Percentiles rank a stretch among this genome's conserved stretches.
phyloP scores from a whole-genome alignment of 2,329 filamentous ascomycete genomes.

The Cercospora sesami region DNA sequence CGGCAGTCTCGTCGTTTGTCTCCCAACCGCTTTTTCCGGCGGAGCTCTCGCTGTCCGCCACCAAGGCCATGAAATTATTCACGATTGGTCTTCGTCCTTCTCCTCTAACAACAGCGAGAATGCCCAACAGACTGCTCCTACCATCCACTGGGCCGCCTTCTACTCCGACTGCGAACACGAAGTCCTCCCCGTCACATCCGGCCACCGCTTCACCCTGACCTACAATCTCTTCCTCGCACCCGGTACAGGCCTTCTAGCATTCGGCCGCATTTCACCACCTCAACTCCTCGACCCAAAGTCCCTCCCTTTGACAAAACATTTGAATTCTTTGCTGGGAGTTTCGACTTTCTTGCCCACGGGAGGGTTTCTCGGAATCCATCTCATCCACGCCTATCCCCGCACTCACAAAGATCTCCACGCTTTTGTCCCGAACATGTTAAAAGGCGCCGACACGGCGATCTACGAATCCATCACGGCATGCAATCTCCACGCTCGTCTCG shows the following conservation, averaged over 20 bases:
- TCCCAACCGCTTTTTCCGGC: background rate
- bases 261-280: too few relatives aligned
- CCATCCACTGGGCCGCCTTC: background rate
- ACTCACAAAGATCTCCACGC: background rate
- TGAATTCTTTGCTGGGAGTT: too few relatives aligned
- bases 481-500: background rate
- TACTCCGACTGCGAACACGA: background rate
- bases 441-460: background rate
- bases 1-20: background rate
- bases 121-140: too few relatives aligned
- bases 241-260: background rate
- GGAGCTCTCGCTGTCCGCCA: background rate
- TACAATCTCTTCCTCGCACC: background rate
- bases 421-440: background rate
- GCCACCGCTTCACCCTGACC: background rate
- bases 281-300: too few relatives aligned
- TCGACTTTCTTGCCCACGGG: too few relatives aligned
- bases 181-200: background rate
- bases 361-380: background rate
- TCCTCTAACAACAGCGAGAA: too few relatives aligned
- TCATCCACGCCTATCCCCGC: background rate
- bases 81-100: background rate
- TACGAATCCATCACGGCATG: background rate
- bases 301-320: too few relatives aligned
- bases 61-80: background rate